Conservation (phyloP, 805 yeast species). For the Blastobotrys peoriensis region DNA sequence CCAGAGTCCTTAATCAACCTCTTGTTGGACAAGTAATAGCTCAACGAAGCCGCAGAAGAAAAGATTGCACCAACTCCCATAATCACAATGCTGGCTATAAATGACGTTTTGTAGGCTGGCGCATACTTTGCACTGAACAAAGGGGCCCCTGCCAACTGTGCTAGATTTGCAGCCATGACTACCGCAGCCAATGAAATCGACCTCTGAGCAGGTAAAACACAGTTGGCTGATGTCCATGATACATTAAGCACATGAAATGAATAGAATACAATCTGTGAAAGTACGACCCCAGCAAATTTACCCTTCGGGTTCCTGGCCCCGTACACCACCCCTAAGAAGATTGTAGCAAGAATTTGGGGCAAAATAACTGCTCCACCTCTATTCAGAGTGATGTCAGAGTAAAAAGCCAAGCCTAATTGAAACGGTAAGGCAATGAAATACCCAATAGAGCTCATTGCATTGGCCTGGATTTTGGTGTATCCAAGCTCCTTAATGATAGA, state of each 20-base stretch:
- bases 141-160: constrained; percentile 14
- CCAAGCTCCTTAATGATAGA: constrained; percentile 52
- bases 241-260: constrained; percentile 12
- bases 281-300: constrained; percentile 11
- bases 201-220: constrained; percentile 13
- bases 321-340: constrained; percentile 8
- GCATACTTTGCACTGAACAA: constrained; percentile 12
- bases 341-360: constrained; percentile 8
- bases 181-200: constrained; percentile 13
- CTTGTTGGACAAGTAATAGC: constrained; percentile 9
- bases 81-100: constrained; percentile 9
- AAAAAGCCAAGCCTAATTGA: constrained; percentile 8
- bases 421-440: constrained; percentile 12
- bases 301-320: constrained; percentile 7
- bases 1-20: too few species aligned
- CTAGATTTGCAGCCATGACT: constrained; percentile 12
- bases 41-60: constrained; percentile 5
- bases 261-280: constrained; percentile 6
- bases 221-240: constrained; percentile 14
- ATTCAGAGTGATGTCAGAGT: constrained; percentile 7
- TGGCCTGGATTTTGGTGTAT: constrained; percentile 58
- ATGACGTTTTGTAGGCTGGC: constrained; percentile 7
- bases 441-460: constrained; percentile 42
- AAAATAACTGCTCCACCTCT: constrained; percentile 10
- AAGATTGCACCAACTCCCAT: constrained; percentile 6